Conservation (phyloP, 2,329 filamentous ascomycete genomes). For the Colletotrichum brevisporum region DNA sequence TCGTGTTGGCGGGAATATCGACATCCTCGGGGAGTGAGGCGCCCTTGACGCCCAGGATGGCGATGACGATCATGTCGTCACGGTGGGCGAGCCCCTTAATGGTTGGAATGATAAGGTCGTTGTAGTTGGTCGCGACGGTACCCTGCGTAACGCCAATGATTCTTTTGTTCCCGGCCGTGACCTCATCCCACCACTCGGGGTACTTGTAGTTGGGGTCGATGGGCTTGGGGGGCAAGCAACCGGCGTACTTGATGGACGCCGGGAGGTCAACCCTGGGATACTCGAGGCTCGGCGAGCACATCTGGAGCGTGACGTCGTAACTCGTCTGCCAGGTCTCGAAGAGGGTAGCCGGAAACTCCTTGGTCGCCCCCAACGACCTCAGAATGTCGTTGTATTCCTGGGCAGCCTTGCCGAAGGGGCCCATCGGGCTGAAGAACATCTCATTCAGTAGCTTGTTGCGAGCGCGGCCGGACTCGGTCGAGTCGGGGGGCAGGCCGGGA, state of each 20-base stretch:
- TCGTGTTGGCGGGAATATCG: conserved; percentile 56
- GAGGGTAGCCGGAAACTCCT: conserved; percentile 38
- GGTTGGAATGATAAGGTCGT: conserved; percentile 60
- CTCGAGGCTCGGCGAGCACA: conserved; percentile 56
- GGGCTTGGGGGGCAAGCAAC: conserved; percentile 54
- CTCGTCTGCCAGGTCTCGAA: conserved; percentile 48
- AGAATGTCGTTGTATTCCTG: conserved; percentile 46
- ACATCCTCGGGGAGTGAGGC: conserved; percentile 45
- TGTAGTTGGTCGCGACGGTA: conserved; percentile 56
- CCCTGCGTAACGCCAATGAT: conserved; percentile 64
- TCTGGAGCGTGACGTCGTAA: conserved; percentile 54
- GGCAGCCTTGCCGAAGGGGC: conserved; percentile 44
- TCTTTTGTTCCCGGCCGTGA: conserved; percentile 53
- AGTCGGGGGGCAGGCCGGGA: conserved; percentile 55
- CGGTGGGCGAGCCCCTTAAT: conserved; percentile 57
- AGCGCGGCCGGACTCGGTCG: conserved; percentile 51
- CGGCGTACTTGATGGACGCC: conserved; percentile 58
- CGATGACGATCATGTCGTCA: conserved; percentile 54
- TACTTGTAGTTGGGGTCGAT: conserved; percentile 48
- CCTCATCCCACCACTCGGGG: conserved; percentile 62
- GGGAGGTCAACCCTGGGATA: conserved; percentile 55
- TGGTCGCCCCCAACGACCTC: conserved; percentile 48
- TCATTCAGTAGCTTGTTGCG: conserved; percentile 49
- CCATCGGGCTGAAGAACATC: conserved; percentile 41
- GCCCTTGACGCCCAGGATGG: conserved; percentile 47